Evolutionary conservation across 305 asterid genomes (phyloP).

Genomic region (Rubia balearica): DNA sequence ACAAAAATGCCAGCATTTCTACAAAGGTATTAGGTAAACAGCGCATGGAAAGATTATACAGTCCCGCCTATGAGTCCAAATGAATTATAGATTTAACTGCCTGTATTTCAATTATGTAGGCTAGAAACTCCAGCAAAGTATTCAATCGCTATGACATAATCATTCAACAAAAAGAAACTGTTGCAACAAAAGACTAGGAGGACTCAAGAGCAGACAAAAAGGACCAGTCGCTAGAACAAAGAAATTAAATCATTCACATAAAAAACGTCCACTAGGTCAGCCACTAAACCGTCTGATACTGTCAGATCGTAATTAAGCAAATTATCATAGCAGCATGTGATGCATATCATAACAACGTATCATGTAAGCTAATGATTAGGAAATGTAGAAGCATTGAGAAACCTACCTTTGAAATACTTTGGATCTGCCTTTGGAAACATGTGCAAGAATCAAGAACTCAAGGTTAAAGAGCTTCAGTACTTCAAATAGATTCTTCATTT

Average conservation of each 20-base stretch:
- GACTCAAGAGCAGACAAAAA: not conserved
- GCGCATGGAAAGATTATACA: not conserved
- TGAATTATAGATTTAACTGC: not conserved
- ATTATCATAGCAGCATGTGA: not conserved
- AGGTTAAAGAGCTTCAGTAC: not conserved
- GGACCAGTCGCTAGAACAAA: not conserved
- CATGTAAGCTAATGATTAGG: not conserved
- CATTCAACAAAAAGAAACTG: not conserved
- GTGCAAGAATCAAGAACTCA: not conserved
- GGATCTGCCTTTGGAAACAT: not conserved
- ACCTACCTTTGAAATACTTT: not conserved
- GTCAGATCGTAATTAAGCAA: not conserved
- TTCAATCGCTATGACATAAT: not conserved
- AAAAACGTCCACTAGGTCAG: not conserved
- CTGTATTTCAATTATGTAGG: not conserved
- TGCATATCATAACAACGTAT: not conserved
- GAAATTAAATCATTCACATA: not conserved
- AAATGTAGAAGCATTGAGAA: not conserved
- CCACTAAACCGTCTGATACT: not conserved
- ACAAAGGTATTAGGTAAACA: not conserved
- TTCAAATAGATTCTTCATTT: not conserved
- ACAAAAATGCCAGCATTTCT: not conserved
- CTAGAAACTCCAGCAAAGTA: not conserved
- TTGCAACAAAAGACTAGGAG: not conserved
- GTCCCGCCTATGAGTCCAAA: not conserved